Conservation (phyloP, 208 protist genomes). For the Vickermania ingenoplastis region DNA sequence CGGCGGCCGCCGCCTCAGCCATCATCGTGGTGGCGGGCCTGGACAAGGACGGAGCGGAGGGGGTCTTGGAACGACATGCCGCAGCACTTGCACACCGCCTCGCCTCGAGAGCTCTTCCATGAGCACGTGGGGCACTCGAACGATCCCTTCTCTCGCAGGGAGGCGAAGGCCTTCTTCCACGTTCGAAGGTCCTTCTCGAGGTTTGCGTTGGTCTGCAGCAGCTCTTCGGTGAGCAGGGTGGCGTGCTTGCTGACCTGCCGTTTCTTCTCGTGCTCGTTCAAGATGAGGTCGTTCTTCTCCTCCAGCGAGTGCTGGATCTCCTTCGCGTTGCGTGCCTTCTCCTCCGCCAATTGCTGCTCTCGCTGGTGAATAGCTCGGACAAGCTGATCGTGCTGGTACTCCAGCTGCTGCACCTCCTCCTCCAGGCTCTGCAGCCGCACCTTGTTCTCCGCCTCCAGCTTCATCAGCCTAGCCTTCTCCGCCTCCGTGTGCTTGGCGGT, state of each 20-base stretch:
- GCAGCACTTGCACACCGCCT: not conserved
- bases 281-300: not conserved
- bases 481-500: constrained; percentile 3
- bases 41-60: not conserved
- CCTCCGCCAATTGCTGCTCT: constrained; percentile 40
- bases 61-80: not conserved
- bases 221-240: not conserved
- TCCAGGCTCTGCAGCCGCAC: constrained; percentile 29
- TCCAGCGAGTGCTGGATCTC: not conserved
- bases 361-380: constrained; percentile 52
- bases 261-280: not conserved
- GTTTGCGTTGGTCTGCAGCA: constrained; percentile 1
- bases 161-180: not conserved
- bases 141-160: not conserved
- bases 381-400: constrained; percentile 47
- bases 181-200: not conserved
- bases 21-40: not conserved
- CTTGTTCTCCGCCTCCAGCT: constrained; percentile 46
- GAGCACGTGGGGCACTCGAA: constrained; percentile 1
- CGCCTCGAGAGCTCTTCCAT: not conserved
- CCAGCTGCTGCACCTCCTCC: constrained; percentile 37
- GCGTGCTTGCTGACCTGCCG: not conserved
- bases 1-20: too few species aligned
- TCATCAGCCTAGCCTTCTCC: constrained; percentile 27
- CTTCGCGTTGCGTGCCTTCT: constrained; percentile 39